Conservation (phyloP, 805 yeast species). For the Middelhovenomyces tepae region DNA sequence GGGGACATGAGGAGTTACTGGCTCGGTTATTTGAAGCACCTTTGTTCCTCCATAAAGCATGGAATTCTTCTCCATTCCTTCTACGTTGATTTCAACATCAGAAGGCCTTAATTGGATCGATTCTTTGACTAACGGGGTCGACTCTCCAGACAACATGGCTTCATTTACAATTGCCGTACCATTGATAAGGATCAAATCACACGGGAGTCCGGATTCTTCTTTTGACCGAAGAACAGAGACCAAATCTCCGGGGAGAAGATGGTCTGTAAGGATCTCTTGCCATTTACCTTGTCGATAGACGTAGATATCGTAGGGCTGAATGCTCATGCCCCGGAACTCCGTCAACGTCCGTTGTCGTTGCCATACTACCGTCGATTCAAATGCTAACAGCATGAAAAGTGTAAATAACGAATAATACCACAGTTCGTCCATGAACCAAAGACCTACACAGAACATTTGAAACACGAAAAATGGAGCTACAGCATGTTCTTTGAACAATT, state of each 20-base stretch:
- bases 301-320: slow-evolving; percentile 76
- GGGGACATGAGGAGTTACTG: slow-evolving; percentile 31
- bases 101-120: slow-evolving; percentile 76
- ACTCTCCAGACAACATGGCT: slow-evolving; percentile 98
- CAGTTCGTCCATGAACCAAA: slow-evolving; percentile 94
- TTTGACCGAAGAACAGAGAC: slow-evolving; percentile 81
- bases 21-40: slow-evolving; percentile 77
- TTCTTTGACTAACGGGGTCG: slow-evolving; percentile 92
- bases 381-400: slow-evolving; percentile 81
- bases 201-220: slow-evolving; percentile 89
- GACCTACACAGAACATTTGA: slow-evolving; percentile 89
- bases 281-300: slow-evolving; percentile 66
- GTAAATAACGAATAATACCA: slow-evolving; percentile 94
- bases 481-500: slow-evolving; percentile 93
- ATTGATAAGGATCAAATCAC: slow-evolving; percentile 77
- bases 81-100: slow-evolving; percentile 57
- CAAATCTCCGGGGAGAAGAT: slow-evolving; percentile 79
- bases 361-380: slow-evolving; percentile 90
- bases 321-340: slow-evolving; percentile 96
- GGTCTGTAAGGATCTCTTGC: slow-evolving; percentile 59
- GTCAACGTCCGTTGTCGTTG: slow-evolving; percentile 92
- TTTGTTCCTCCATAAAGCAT: slow-evolving; percentile 92
- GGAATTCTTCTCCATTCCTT: slow-evolving; percentile 83
- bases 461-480: slow-evolving; percentile 97
- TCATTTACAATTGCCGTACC: slow-evolving; percentile 96